Conservation (phyloP, 192 early-diverging fungal species). For the Rhizophagus clarus region DNA sequence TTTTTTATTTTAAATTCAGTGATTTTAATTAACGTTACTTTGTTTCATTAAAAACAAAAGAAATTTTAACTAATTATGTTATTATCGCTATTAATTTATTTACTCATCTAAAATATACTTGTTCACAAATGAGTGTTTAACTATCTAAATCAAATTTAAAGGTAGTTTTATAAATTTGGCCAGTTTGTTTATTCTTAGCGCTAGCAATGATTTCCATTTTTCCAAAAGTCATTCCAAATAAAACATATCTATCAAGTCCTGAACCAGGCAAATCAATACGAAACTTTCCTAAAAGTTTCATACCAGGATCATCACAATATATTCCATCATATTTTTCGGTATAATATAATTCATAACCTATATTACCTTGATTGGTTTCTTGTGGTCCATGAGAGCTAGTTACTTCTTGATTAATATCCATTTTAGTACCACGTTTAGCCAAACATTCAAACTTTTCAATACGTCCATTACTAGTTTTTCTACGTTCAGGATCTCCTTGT, state of each 20-base stretch:
- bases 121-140: not conserved
- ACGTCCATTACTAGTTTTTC: not conserved
- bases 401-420: not conserved
- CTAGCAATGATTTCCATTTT: conserved; percentile 10
- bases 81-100: too few species aligned
- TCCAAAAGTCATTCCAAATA: conserved; percentile 3
- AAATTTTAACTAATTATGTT: too few species aligned
- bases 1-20: too few species aligned
- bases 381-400: not conserved
- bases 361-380: not conserved
- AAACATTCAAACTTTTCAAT: not conserved
- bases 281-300: not conserved
- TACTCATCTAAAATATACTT: too few species aligned
- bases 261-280: not conserved
- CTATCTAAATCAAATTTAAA: not conserved
- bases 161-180: not conserved
- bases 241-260: not conserved
- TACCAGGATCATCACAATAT: conserved; percentile 6
- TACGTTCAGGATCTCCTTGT: not conserved
- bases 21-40: too few species aligned
- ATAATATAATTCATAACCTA: not conserved
- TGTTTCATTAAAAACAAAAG: too few species aligned
- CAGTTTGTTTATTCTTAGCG: not conserved
- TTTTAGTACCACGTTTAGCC: not conserved
- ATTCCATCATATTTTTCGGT: not conserved